A percentile compares a stretch with the other conserved stretches of the same genome.
Evolutionary conservation across 2,329 filamentous ascomycete genomes (phyloP).

Genomic region (Aspergillus sp.): DNA sequence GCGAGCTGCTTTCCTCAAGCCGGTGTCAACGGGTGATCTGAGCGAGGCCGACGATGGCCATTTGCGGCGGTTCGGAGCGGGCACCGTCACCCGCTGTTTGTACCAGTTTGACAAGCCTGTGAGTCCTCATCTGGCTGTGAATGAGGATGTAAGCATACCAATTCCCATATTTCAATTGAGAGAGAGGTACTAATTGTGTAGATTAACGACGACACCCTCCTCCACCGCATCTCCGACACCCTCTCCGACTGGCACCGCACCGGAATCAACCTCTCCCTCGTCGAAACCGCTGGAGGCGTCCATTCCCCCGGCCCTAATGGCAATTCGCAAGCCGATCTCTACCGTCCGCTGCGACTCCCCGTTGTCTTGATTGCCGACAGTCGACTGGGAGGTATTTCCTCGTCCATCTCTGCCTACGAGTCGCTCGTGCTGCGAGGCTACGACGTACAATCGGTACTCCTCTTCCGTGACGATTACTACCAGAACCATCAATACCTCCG

Average conservation of each 20-base stretch:
- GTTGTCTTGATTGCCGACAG: conserved; percentile 69
- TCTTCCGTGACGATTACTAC: conserved; percentile 62
- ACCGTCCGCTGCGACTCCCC: conserved; percentile 65
- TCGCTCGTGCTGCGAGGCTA: conserved; percentile 72
- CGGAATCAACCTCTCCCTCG: conserved; percentile 54
- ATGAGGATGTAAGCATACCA: conserved; percentile 14
- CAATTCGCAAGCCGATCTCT: conserved; percentile 69
- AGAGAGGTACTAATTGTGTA: not conserved
- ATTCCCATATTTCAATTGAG: conserved; percentile 8
- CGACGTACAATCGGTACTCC: conserved; percentile 61
- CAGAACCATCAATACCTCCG: conserved; percentile 62
- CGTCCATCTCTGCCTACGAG: conserved; percentile 74
- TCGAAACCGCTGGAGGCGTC: conserved; percentile 78
- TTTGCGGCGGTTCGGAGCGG: conserved; percentile 52
- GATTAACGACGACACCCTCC: conserved; percentile 33
- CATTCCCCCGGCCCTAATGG: conserved; percentile 73
- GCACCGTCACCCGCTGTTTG: conserved; percentile 54
- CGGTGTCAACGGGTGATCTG: conserved; percentile 67
- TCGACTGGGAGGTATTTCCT: conserved; percentile 70
- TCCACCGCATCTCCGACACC: conserved; percentile 43
- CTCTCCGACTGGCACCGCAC: conserved; percentile 30
- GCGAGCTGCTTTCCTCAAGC: conserved; percentile 64
- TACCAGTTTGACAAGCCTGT: conserved; percentile 67
- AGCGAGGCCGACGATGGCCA: conserved; percentile 65
- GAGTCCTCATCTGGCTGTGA: conserved; percentile 70